These are phyloP conservation scores for Leishmania gerbilli DNA, from an alignment of 208 protist species.

Conservation along the genomic window DNA sequence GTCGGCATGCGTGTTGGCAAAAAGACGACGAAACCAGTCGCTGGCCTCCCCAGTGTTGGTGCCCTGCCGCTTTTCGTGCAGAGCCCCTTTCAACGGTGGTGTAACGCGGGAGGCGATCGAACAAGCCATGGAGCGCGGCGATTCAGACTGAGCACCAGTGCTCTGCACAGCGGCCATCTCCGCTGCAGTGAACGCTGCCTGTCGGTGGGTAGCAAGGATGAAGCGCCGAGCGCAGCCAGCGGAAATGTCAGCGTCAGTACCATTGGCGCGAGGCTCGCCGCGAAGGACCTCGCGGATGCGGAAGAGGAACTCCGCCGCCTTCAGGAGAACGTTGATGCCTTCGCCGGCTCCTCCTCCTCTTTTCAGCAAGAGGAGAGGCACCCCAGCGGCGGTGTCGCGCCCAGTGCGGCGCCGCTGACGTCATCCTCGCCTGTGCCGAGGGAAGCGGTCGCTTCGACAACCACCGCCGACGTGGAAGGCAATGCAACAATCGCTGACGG, in stretches of 20 bases:
- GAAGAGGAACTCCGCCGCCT: constrained; percentile 19
- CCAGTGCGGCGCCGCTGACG: background rate
- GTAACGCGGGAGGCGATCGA: background rate
- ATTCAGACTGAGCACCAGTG: background rate
- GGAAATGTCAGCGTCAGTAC: background rate
- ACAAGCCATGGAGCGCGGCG: background rate
- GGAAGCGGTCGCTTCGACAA: background rate
- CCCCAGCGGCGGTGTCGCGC: background rate
- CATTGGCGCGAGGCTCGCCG: background rate
- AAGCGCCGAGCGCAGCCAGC: background rate
- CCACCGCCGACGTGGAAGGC: background rate
- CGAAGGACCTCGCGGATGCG: constrained; percentile 1
- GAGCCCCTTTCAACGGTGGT: background rate
- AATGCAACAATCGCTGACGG: background rate
- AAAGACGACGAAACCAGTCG: background rate
- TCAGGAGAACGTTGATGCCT: constrained; percentile 9
- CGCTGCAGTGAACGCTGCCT: background rate
- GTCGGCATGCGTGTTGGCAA: background rate
- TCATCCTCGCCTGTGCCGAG: constrained; percentile 6
- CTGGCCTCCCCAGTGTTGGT: background rate
- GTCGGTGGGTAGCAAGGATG: background rate
- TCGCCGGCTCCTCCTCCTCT: background rate
- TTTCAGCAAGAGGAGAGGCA: too few species aligned
- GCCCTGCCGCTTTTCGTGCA: background rate
- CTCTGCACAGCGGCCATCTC: background rate